These are phyloP conservation scores for Eucalyptus cladocalyx DNA, from an alignment of 345 rosid species.

Conservation along the genomic window DNA sequence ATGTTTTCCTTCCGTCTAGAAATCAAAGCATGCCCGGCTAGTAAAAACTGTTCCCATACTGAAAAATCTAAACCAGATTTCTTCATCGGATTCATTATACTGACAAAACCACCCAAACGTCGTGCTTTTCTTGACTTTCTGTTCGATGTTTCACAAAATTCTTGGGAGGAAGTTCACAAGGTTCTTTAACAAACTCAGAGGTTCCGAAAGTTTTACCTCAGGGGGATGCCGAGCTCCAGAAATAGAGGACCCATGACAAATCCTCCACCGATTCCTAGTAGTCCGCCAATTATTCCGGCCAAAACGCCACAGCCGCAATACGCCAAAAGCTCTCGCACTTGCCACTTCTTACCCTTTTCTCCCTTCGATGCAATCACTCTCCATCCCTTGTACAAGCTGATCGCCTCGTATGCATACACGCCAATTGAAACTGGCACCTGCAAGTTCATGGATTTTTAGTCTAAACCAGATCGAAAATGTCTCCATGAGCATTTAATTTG, in stretches of 20 bases:
- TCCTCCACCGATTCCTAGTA: conserved; percentile 35
- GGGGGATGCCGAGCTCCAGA: conserved; percentile 33
- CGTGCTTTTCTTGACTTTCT: background rate
- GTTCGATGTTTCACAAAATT: background rate
- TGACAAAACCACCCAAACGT: accelerated
- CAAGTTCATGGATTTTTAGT: background rate
- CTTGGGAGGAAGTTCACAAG: background rate
- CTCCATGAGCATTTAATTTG: background rate
- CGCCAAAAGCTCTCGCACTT: background rate
- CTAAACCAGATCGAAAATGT: background rate
- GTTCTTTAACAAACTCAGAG: background rate
- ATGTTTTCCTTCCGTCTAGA: background rate
- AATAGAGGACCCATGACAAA: conserved; percentile 26
- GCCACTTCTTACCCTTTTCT: conserved; percentile 3
- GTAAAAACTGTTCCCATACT: background rate
- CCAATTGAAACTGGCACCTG: conserved; percentile 10
- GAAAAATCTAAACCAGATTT: background rate
- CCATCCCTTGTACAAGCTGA: conserved; percentile 12
- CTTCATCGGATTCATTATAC: background rate
- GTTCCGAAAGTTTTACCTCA: background rate
- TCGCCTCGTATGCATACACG: conserved; percentile 8
- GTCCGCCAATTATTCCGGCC: conserved; percentile 22
- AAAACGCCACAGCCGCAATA: conserved; percentile 7
- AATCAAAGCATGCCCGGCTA: background rate
- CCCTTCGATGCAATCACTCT: conserved; percentile 19